Percentiles rank a stretch among this genome's conserved stretches.
Evolutionary conservation across 768 basidiomycete species (phyloP).

Genomic region (Leccinum barrowsii): DNA sequence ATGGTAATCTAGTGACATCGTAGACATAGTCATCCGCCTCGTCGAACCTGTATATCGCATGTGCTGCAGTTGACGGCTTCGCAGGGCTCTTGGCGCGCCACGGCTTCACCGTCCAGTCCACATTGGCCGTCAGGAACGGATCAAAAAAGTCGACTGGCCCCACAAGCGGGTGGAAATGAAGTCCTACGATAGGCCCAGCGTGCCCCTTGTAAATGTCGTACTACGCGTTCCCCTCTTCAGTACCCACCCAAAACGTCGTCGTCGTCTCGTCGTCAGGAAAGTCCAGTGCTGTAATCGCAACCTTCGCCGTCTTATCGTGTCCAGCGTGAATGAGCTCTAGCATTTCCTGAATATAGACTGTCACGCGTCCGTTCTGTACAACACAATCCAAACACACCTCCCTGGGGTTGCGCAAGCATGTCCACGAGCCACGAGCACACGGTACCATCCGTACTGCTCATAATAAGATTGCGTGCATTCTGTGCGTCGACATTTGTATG

Average conservation of each 20-base stretch:
- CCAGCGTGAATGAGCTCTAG: conserved; percentile 84
- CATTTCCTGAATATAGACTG: conserved; percentile 66
- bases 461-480: conserved; percentile 96
- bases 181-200: conserved; percentile 87
- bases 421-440: conserved; percentile 98
- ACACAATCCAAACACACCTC: conserved; percentile 26
- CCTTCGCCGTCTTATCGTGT: conserved; percentile 96
- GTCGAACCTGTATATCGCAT: conserved; percentile 82
- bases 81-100: conserved; percentile 83
- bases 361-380: background rate
- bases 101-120: conserved; percentile 98
- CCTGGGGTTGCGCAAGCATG: conserved; percentile 98
- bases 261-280: conserved; percentile 96
- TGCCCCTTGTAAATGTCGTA: conserved; percentile 54
- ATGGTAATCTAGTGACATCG: conserved; percentile 57
- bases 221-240: conserved; percentile 96
- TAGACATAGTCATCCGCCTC: conserved; percentile 99
- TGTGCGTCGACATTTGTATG: conserved; percentile 98
- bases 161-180: conserved; percentile 89
- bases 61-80: conserved; percentile 61
- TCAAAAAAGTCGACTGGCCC: conserved; percentile 96
- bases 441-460: conserved; percentile 93
- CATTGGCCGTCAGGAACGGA: conserved; percentile 86
- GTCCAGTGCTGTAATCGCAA: conserved; percentile 89
- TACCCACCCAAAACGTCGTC: conserved; percentile 90